Conservation (phyloP, 805 yeast species). For the Zygosaccharomyces kombuchaensis region DNA sequence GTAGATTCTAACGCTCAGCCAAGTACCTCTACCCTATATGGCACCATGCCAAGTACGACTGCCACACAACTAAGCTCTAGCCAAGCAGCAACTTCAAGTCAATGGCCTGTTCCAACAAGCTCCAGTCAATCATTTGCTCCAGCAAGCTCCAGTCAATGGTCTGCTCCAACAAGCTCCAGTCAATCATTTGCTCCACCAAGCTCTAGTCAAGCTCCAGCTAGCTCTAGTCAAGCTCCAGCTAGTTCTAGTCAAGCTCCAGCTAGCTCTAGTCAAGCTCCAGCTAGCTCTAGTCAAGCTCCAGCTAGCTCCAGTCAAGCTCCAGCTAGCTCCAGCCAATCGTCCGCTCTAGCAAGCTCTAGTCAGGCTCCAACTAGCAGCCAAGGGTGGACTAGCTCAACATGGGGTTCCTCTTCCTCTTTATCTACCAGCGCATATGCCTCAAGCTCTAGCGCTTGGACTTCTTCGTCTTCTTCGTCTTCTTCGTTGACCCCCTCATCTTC, state of each 20-base stretch:
- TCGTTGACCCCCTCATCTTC: constrained; percentile 19
- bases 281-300: constrained; percentile 7
- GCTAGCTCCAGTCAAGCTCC: too few relatives aligned
- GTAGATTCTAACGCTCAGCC: constrained; percentile 36
- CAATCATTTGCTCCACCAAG: constrained; percentile 16
- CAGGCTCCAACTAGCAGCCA: constrained; percentile 5
- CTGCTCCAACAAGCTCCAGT: constrained; percentile 12
- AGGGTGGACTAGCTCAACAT: constrained; percentile 3
- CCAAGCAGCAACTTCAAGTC: constrained; percentile 8
- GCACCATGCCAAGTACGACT: constrained; percentile 18
- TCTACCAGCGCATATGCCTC: background rate
- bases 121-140: constrained; percentile 7
- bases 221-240: constrained; percentile 12
- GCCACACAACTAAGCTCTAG: constrained; percentile 3
- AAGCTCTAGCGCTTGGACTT: constrained; percentile 4
- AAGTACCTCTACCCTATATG: constrained; percentile 29
- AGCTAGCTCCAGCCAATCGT: too few relatives aligned
- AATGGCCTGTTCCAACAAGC: constrained; percentile 13
- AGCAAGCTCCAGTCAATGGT: constrained; percentile 15
- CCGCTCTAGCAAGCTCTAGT: constrained; percentile 12
- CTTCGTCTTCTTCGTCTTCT: constrained; percentile 12
- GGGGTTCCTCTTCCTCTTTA: background rate
- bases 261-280: constrained; percentile 9
- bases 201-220: constrained; percentile 16
- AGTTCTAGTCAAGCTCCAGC: constrained; percentile 12